Percentiles rank a stretch among this genome's conserved stretches.
phyloP scores from a whole-genome alignment of 495 filamentous ascomycete genomes.

The Neurospora cerealis region DNA sequence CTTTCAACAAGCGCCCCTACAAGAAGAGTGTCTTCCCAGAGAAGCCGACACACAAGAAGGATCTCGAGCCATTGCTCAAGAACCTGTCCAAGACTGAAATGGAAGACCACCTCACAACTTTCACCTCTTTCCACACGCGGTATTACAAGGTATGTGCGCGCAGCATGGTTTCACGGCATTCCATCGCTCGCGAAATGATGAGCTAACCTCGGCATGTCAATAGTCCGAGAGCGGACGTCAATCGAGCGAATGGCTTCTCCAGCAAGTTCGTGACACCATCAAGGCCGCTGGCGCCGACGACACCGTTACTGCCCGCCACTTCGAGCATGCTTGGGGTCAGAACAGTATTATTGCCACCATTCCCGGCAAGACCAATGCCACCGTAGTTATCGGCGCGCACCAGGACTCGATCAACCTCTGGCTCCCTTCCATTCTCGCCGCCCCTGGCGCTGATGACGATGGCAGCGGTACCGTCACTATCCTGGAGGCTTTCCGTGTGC shows the following conservation, averaged over 20 bases:
- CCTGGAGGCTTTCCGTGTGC: slow-evolving; percentile 49
- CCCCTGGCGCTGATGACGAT: slow-evolving; percentile 52
- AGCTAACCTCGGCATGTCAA: slow-evolving; percentile 53
- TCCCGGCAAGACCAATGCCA: slow-evolving; percentile 76
- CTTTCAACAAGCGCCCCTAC: slow-evolving; percentile 29
- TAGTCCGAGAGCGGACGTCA: slow-evolving; percentile 75
- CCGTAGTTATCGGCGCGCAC: slow-evolving; percentile 58
- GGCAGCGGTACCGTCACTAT: slow-evolving; percentile 51
- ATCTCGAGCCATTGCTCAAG: slow-evolving; percentile 54
- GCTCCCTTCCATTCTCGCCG: slow-evolving; percentile 69
- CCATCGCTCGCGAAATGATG: neutral
- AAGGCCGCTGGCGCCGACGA: slow-evolving; percentile 56
- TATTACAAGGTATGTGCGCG: slow-evolving; percentile 20
- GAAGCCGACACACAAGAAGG: slow-evolving; percentile 53
- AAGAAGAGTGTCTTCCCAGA: slow-evolving; percentile 49
- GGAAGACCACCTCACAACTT: slow-evolving; percentile 51
- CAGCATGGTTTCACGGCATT: neutral
- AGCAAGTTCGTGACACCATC: slow-evolving; percentile 64
- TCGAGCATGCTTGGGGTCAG: slow-evolving; percentile 82
- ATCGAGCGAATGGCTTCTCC: slow-evolving; percentile 81
- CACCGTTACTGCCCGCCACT: slow-evolving; percentile 57
- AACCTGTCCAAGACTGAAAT: slow-evolving; percentile 69
- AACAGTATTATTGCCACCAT: slow-evolving; percentile 87
- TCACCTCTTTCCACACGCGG: slow-evolving; percentile 24
- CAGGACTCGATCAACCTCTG: slow-evolving; percentile 81